Evolutionary conservation across 1,284 basidiomycete species (phyloP), one percentile per base, ranked within the genome.

Genomic region (Boletus sp.): DNA sequence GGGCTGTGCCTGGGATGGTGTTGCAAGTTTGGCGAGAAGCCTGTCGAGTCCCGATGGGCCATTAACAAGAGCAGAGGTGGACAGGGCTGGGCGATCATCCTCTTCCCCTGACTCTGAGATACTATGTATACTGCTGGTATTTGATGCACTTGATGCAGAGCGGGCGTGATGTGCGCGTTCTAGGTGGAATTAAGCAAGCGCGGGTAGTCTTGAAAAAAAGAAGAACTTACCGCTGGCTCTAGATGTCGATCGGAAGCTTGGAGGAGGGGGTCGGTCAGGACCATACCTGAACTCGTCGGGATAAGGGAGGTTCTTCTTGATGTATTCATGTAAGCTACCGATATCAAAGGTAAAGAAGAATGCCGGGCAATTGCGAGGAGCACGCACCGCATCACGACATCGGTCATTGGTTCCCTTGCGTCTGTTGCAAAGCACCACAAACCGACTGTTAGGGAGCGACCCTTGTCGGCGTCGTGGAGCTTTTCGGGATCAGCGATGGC

Each of bases 371-470:
- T 12, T 16, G 4, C 16, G 27, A 26, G 38, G 36, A 22, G 27
- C 4, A 67, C 68, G 57, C 57, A 83, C 84, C 83, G 74, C 62
- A 75, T 69, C 71, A 87, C 75, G 49, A 86, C 82, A 54, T 82
- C 77, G 50, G 75, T 80, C 62, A 92, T 74, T 20, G 80, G 76
- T 59, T 86, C 84, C 35, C 88, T 75, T 27, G 82, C 78, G 46
- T 84, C 82, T 13, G 80, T 79, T 26, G 84, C 77, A 46, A 68
- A 83, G 64, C 86, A 84, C 91, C 91, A 94, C 8, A 93, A 71
- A 3, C 89, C 89, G 50, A 88, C 77, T 2, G 82, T 84, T 36
- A 71, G 70, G 2, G 74, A 68, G 19, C 63, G 69, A n/a, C 82
- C 82, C 60, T 82, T 83, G 56, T 77, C 72, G 33, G 69, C 70